phyloP scores from a whole-genome alignment of 192 early-diverging fungal genomes.

The Linnemannia elongata region DNA sequence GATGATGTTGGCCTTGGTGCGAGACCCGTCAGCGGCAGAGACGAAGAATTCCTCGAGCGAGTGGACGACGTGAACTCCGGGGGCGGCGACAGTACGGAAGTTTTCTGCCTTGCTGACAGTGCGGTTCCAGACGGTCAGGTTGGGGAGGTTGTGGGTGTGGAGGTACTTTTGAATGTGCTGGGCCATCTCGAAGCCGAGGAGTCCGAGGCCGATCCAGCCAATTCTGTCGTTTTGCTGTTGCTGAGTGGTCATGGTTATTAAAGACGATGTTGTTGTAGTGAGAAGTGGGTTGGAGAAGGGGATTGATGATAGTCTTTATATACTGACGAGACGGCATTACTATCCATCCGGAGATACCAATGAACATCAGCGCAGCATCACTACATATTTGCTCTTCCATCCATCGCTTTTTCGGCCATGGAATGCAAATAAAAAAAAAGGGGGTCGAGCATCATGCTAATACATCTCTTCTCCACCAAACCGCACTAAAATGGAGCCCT shows the following conservation, averaged over 20 bases:
- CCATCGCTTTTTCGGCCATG: too few relatives aligned
- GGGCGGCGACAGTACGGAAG: not conserved
- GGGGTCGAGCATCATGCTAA: too few relatives aligned
- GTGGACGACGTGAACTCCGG: constrained; percentile 40
- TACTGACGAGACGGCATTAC: too few relatives aligned
- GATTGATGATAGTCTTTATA: too few relatives aligned
- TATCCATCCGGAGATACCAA: too few relatives aligned
- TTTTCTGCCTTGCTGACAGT: not conserved
- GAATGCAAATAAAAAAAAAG: too few relatives aligned
- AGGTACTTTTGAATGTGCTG: constrained; percentile 27
- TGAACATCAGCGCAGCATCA: too few relatives aligned
- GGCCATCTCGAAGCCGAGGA: constrained; percentile 11
- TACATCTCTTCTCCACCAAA: too few relatives aligned
- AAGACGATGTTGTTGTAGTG: too few relatives aligned
- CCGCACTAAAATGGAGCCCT: too few relatives aligned
- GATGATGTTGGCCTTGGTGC: constrained; percentile 60
- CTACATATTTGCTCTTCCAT: too few relatives aligned
- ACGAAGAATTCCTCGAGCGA: constrained; percentile 54
- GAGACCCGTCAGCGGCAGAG: not conserved
- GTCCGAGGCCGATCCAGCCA: constrained; percentile 27
- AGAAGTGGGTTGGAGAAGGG: not conserved
- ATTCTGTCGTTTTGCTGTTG: not conserved
- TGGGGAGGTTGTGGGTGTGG: constrained; percentile 1
- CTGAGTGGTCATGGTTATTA: not conserved
- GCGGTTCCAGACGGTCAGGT: constrained; percentile 20